phyloP scores from a whole-genome alignment of 1,139 yeast species.

The Pichia sp. region DNA sequence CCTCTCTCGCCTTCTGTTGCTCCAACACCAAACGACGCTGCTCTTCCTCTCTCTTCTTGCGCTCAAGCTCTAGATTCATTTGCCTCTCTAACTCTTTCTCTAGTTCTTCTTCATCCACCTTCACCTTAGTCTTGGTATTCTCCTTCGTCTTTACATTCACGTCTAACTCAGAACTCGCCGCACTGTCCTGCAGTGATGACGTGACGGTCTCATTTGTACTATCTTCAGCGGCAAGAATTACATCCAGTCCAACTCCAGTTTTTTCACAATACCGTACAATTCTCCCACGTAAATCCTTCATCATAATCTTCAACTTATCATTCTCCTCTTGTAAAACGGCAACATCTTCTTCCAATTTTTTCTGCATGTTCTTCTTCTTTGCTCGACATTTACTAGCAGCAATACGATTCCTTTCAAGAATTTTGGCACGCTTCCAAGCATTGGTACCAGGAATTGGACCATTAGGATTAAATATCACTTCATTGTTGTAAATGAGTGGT shows the following conservation, averaged over 20 bases:
- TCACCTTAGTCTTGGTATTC: background rate
- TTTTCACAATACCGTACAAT: constrained; percentile 7
- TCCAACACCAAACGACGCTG: background rate
- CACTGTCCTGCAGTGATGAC: constrained; percentile 1
- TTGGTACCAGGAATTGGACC: constrained; percentile 75
- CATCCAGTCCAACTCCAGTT: background rate
- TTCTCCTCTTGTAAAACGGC: constrained; percentile 35
- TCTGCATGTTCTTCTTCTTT: constrained; percentile 51
- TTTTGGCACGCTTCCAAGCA: constrained; percentile 68
- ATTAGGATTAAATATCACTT: constrained; percentile 56
- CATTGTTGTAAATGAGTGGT: constrained; percentile 49
- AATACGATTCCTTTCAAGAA: constrained; percentile 79
- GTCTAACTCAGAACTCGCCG: background rate
- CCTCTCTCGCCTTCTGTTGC: constrained; percentile 29
- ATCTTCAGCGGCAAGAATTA: background rate
- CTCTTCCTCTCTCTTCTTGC: background rate
- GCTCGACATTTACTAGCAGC: constrained; percentile 97
- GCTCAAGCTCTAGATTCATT: background rate
- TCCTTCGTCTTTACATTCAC: background rate
- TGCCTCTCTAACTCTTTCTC: background rate
- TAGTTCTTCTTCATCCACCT: background rate
- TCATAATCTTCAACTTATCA: constrained; percentile 29
- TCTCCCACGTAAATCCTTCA: constrained; percentile 21
- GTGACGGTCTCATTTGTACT: background rate
- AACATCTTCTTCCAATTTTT: constrained; percentile 2